Percentiles rank a stretch among this genome's conserved stretches.
These are phyloP conservation scores for Colletotrichum destructivum DNA, from an alignment of 2,329 filamentous ascomycete species.

Conservation along the genomic window DNA sequence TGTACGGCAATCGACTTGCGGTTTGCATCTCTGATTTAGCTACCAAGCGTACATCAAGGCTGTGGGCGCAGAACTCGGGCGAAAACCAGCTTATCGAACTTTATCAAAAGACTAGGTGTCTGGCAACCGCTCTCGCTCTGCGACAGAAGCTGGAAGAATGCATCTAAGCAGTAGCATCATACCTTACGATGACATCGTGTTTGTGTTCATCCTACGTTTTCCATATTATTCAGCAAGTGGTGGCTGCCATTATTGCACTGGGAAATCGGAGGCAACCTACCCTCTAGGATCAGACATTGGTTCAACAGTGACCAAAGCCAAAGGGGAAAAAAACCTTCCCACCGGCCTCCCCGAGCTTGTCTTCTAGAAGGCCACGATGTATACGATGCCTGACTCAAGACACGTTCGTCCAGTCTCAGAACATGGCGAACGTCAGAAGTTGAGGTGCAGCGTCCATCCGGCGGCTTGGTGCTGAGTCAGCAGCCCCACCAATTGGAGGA, in stretches of 20 bases:
- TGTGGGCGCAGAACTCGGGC: background rate
- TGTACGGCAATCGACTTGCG: background rate
- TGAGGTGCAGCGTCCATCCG: constrained; percentile 6
- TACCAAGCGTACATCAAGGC: too few species aligned
- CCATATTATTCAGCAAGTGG: background rate
- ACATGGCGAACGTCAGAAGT: constrained; percentile 25
- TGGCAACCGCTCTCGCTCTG: background rate
- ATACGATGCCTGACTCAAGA: constrained; percentile 12
- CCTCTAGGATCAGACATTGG: background rate
- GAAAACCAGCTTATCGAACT: too few species aligned
- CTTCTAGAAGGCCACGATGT: constrained; percentile 16
- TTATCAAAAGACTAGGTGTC: too few species aligned
- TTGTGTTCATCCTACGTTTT: too few species aligned
- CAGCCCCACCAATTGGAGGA: constrained; percentile 30
- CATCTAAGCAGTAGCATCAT: too few species aligned
- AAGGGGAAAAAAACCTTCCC: background rate
- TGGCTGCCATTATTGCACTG: background rate
- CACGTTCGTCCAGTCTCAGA: constrained; percentile 32
- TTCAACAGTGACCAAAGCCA: too few species aligned
- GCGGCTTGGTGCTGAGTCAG: constrained; percentile 25
- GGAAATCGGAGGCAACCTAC: too few species aligned
- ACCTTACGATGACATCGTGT: too few species aligned
- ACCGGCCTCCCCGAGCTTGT: background rate
- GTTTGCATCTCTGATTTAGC: background rate
- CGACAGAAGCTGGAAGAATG: background rate